These are phyloP conservation scores for Furcasterigmium furcatum DNA, from an alignment of 2,329 filamentous ascomycete genomes.

Conservation along the genomic window DNA sequence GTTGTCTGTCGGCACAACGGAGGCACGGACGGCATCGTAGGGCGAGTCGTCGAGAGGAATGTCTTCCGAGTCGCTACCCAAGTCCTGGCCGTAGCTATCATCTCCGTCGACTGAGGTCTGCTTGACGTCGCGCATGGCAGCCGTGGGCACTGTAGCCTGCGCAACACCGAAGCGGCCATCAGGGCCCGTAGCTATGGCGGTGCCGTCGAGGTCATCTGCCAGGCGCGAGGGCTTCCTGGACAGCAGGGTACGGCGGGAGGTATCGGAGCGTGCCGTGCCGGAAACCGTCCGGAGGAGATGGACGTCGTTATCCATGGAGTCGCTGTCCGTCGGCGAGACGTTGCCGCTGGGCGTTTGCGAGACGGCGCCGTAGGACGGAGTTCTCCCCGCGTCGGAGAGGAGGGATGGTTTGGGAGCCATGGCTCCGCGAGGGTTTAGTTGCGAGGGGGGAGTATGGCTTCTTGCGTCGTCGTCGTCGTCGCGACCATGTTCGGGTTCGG, in stretches of 20 bases:
- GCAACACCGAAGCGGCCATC: slow-evolving; percentile 51
- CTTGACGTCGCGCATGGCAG: slow-evolving; percentile 36
- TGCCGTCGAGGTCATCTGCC: slow-evolving; percentile 49
- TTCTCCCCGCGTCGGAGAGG: slow-evolving; percentile 19
- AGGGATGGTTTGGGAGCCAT: slow-evolving; percentile 25
- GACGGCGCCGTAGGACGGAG: slow-evolving; percentile 34
- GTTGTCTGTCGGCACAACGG: slow-evolving; percentile 73
- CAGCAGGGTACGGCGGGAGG: slow-evolving; percentile 20
- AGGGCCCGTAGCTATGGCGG: slow-evolving; percentile 48
- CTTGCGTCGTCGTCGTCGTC: slow-evolving; percentile 5
- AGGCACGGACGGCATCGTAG: slow-evolving; percentile 77
- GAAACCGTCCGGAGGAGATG: slow-evolving; percentile 27
- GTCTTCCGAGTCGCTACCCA: slow-evolving; percentile 29
- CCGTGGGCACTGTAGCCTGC: slow-evolving; percentile 42
- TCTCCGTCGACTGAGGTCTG: slow-evolving; percentile 13
- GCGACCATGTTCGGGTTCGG: slow-evolving; percentile 11
- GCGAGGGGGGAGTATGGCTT: slow-evolving; percentile 3
- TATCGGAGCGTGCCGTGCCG: slow-evolving; percentile 26
- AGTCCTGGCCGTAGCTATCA: slow-evolving; percentile 25
- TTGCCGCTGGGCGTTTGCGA: slow-evolving; percentile 29
- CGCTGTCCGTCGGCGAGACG: slow-evolving; percentile 29
- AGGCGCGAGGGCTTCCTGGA: slow-evolving; percentile 29
- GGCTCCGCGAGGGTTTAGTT: slow-evolving; percentile 9
- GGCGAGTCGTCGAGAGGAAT: slow-evolving; percentile 67
- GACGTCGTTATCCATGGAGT: slow-evolving; percentile 22